Conservation (phyloP, 2,329 filamentous ascomycete genomes). For the Aureobasidium sp. region DNA sequence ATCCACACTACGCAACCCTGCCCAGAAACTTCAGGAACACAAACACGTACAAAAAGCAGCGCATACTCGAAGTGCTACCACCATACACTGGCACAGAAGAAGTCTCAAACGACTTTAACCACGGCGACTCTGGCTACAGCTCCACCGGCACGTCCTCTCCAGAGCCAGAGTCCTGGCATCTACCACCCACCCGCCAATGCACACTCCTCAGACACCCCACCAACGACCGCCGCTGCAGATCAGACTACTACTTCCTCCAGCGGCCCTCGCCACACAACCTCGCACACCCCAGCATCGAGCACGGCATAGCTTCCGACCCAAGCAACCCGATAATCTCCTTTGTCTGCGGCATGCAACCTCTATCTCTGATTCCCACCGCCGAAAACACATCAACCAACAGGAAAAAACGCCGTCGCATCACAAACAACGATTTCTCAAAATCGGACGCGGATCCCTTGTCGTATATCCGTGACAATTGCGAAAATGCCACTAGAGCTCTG, state of each 20-base stretch:
- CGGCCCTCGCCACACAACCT: not conserved
- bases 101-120: not conserved
- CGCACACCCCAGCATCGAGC: not conserved
- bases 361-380: not conserved
- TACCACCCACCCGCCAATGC: not conserved
- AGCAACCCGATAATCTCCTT: not conserved
- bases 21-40: not conserved
- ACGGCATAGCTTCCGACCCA: not conserved
- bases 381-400: not conserved
- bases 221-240: not conserved
- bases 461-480: slow-evolving; percentile 5
- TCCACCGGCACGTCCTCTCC: not conserved
- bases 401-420: slow-evolving; percentile 7
- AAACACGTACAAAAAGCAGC: not conserved
- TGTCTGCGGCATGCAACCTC: not conserved
- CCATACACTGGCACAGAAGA: not conserved
- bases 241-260: not conserved
- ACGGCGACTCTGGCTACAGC: slow-evolving; percentile 1
- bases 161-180: not conserved
- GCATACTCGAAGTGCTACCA: not conserved
- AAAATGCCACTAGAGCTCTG: slow-evolving; percentile 1
- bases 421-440: slow-evolving; percentile 3
- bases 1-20: not conserved
- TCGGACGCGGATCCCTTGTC: not conserved
- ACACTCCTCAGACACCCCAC: not conserved